phyloP scores from a whole-genome alignment of 2,329 filamentous ascomycete species.

The Biscogniauxia marginata region DNA sequence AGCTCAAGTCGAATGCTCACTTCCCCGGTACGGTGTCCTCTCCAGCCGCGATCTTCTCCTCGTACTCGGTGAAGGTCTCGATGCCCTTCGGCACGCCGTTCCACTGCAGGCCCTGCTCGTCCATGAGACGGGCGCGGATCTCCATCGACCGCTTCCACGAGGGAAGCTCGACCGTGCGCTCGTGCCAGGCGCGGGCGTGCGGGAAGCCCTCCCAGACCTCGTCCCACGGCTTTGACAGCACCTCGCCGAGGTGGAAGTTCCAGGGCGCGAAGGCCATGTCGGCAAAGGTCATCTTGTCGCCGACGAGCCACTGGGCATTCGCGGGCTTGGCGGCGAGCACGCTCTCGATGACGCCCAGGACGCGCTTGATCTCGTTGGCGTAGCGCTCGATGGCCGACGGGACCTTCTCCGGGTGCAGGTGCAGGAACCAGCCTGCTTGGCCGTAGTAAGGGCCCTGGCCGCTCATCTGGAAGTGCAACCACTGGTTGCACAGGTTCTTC shows the following conservation, averaged over 20 bases:
- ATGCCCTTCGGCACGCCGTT: slow-evolving; percentile 6
- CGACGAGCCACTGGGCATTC: slow-evolving; percentile 14
- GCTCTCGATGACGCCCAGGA: slow-evolving; percentile 29
- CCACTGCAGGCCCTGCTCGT: slow-evolving; percentile 16
- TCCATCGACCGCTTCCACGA: slow-evolving; percentile 19
- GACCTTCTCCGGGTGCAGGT: slow-evolving; percentile 26
- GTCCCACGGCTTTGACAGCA: slow-evolving; percentile 22
- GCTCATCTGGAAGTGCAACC: slow-evolving; percentile 41
- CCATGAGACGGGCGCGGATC: slow-evolving; percentile 12
- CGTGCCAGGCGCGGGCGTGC: slow-evolving; percentile 18
- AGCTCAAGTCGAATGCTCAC: neutral
- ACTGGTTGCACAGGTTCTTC: slow-evolving; percentile 38
- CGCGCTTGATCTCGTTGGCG: slow-evolving; percentile 27
- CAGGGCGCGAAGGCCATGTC: slow-evolving; percentile 20
- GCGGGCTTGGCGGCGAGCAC: slow-evolving; percentile 7
- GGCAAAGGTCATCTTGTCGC: slow-evolving; percentile 17
- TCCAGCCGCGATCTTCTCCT: slow-evolving; percentile 3
- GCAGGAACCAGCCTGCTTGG: slow-evolving; percentile 20
- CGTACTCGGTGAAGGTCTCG: slow-evolving; percentile 7
- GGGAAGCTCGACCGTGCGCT: slow-evolving; percentile 14
- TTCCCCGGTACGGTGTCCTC: neutral
- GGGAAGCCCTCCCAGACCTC: slow-evolving; percentile 21
- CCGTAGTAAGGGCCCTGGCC: slow-evolving; percentile 41
- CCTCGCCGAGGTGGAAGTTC: slow-evolving; percentile 23
- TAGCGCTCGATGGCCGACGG: slow-evolving; percentile 31